These are phyloP conservation scores for Nemania serpens DNA, from an alignment of 2,329 filamentous ascomycete species.

Conservation along the genomic window DNA sequence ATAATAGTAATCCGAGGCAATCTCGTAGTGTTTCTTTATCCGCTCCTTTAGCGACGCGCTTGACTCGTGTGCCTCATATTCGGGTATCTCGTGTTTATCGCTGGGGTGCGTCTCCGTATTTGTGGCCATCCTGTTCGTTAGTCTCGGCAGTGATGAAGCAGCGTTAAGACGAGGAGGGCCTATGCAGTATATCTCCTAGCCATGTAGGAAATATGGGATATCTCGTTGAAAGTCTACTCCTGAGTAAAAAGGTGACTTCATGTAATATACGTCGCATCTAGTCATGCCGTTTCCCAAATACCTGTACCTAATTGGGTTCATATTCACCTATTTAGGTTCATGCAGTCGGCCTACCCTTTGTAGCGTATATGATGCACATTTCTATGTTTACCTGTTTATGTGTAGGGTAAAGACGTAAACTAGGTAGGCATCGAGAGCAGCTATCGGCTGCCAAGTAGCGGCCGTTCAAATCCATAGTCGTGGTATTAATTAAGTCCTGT, in stretches of 20 bases:
- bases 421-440: too few relatives aligned
- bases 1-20: conserved; percentile 66
- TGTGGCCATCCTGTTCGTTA: conserved; percentile 11
- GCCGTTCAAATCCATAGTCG: too few relatives aligned
- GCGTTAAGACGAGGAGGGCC: not conserved
- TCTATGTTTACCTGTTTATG: too few relatives aligned
- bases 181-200: not conserved
- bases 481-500: too few relatives aligned
- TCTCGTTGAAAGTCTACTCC: not conserved
- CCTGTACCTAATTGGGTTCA: too few relatives aligned
- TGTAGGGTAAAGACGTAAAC: too few relatives aligned
- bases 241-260: not conserved
- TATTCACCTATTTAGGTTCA: too few relatives aligned
- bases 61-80: conserved; percentile 36
- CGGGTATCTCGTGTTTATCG: conserved; percentile 38
- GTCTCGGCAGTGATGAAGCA: not conserved
- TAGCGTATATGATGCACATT: too few relatives aligned
- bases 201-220: not conserved
- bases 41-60: conserved; percentile 54
- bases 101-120: conserved; percentile 33
- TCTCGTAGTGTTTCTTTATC: conserved; percentile 64
- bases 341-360: too few relatives aligned
- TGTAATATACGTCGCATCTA: too few relatives aligned
- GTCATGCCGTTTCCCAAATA: too few relatives aligned
- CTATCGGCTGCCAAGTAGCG: too few relatives aligned